These are phyloP conservation scores for Leishmania lainsoni DNA, from an alignment of 208 protist genomes.

Conservation along the genomic window DNA sequence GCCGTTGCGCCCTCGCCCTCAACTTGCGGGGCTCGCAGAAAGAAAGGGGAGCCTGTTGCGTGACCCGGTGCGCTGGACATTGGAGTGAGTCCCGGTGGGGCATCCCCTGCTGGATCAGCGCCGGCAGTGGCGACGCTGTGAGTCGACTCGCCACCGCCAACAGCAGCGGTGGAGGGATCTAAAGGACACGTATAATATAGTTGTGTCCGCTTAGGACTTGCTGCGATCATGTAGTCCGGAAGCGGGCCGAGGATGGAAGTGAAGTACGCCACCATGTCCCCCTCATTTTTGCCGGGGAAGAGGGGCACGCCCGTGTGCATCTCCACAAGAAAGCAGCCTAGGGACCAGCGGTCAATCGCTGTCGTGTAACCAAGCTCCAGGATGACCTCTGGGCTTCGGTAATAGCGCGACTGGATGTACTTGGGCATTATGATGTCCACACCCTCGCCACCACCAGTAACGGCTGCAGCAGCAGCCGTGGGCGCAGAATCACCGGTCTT, in stretches of 20 bases:
- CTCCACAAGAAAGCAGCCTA: constrained; percentile 99
- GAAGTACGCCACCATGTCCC: constrained; percentile 95
- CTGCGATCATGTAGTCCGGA: constrained; percentile 77
- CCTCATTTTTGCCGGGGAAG: constrained; percentile 95
- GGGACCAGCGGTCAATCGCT: constrained; percentile 98
- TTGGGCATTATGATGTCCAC: constrained; percentile 33
- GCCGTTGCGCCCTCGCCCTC: constrained; percentile 29
- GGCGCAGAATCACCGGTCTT: not conserved
- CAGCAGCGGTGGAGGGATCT: not conserved
- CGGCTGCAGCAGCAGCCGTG: not conserved
- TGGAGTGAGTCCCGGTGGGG: constrained; percentile 13
- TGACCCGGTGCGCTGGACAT: constrained; percentile 25
- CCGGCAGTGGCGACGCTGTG: not conserved
- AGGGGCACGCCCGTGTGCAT: constrained; percentile 97
- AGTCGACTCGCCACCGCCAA: not conserved
- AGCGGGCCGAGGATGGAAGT: constrained; percentile 75
- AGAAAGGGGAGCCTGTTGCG: constrained; percentile 32
- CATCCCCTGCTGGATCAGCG: not conserved
- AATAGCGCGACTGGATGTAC: constrained; percentile 97
- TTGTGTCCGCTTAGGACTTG: constrained; percentile 60
- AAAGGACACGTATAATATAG: constrained; percentile 42
- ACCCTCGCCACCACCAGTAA: not conserved
- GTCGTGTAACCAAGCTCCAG: constrained; percentile 94
- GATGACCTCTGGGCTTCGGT: constrained; percentile 97
- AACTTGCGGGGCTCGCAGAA: constrained; percentile 14